Evolutionary conservation across 2,329 filamentous ascomycete species (phyloP).

Genomic region (Monilinia laxa): DNA sequence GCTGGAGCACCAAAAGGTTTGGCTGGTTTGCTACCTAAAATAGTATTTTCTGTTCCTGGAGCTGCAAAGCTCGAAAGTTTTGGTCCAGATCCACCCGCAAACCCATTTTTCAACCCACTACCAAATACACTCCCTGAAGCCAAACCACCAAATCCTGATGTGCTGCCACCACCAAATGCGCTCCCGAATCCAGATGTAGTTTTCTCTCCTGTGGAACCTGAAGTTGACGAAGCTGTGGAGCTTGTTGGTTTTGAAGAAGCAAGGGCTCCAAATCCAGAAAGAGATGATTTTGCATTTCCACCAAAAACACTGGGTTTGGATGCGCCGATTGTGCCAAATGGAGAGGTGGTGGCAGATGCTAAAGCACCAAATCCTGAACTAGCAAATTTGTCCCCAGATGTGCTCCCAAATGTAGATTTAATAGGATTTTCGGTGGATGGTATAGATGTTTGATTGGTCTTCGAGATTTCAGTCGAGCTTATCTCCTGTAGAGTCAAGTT

Average conservation of each 20-base stretch:
- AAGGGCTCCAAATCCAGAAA: constrained; percentile 50
- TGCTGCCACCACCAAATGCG: constrained; percentile 29
- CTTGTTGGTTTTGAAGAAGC: constrained; percentile 40
- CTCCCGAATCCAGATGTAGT: constrained; percentile 42
- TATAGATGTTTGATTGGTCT: constrained; percentile 21
- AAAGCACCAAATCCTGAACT: constrained; percentile 68
- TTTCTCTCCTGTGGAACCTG: constrained; percentile 41
- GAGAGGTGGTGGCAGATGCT: constrained; percentile 59
- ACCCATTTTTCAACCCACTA: constrained; percentile 45
- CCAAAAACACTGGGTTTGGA: constrained; percentile 53
- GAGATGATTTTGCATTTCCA: constrained; percentile 38
- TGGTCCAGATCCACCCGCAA: constrained; percentile 42
- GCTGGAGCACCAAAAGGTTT: constrained; percentile 78
- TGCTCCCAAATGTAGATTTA: constrained; percentile 30
- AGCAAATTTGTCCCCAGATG: constrained; percentile 52
- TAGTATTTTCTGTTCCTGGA: constrained; percentile 50
- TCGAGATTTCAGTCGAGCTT: constrained; percentile 16
- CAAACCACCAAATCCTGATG: constrained; percentile 40
- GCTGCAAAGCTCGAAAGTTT: constrained; percentile 70
- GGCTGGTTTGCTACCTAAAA: constrained; percentile 56
- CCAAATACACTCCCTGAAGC: constrained; percentile 45
- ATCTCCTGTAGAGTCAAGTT: constrained; percentile 25
- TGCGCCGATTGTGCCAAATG: constrained; percentile 58
- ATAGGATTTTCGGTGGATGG: constrained; percentile 26
- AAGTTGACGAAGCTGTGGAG: constrained; percentile 37